Conservation (phyloP, 2,329 filamentous ascomycete species). For the Chrysoporthe deuterocubensis region DNA sequence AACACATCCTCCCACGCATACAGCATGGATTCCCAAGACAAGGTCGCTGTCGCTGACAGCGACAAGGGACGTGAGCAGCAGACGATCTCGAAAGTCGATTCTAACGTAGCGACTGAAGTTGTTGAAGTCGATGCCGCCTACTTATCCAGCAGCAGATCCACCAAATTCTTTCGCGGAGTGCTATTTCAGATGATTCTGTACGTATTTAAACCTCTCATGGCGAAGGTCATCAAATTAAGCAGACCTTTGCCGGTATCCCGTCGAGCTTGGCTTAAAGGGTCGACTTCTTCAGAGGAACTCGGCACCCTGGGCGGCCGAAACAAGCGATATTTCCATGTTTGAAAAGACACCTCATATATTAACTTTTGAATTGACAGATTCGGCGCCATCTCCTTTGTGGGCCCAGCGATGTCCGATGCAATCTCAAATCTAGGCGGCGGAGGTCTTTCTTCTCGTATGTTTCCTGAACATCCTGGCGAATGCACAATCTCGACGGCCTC, state of each 20-base stretch:
- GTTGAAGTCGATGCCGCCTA: constrained; percentile 25
- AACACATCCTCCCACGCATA: background rate
- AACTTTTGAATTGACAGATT: background rate
- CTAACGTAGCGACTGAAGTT: constrained; percentile 22
- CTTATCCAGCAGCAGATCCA: constrained; percentile 19
- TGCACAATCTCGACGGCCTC: background rate
- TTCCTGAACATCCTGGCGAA: background rate
- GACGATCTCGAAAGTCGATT: constrained; percentile 16
- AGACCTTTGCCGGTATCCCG: no score
- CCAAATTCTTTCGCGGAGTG: constrained; percentile 24
- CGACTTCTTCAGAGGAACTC: background rate
- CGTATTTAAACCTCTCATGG: background rate
- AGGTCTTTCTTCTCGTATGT: constrained; percentile 23
- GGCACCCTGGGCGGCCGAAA: no score
- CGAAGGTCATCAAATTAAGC: background rate
- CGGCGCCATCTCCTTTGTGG: constrained; percentile 26
- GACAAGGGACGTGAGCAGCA: constrained; percentile 1
- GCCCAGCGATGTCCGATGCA: constrained; percentile 27
- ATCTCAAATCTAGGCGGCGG: constrained; percentile 29
- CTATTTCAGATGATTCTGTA: constrained; percentile 28
- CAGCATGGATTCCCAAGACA: constrained; percentile 8
- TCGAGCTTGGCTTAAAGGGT: background rate
- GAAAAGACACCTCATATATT: background rate
- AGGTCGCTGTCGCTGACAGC: constrained; percentile 7
- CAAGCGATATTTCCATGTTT: background rate